These are phyloP conservation scores for Claviceps sp. DNA, from an alignment of 2,329 filamentous ascomycete genomes.

Conservation along the genomic window DNA sequence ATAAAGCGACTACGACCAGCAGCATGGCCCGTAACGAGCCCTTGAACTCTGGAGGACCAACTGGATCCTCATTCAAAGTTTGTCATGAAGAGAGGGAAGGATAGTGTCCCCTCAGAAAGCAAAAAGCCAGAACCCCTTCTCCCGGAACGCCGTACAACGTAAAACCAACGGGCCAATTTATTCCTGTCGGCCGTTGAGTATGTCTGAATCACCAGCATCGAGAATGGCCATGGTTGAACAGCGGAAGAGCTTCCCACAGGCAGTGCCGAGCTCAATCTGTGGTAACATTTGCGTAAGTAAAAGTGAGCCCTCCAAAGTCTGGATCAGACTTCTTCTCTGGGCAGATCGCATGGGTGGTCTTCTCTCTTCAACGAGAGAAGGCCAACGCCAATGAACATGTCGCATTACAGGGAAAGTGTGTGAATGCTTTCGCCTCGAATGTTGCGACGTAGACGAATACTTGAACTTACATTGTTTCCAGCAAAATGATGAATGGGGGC, in stretches of 20 bases:
- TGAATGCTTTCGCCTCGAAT: not conserved
- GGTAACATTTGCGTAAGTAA: slow-evolving; percentile 39
- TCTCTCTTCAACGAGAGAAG: slow-evolving; percentile 6
- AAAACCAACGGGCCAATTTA: slow-evolving; percentile 26
- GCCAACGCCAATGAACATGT: not conserved
- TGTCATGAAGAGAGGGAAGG: no score
- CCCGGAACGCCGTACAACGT: slow-evolving; percentile 32
- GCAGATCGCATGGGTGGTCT: slow-evolving; percentile 33
- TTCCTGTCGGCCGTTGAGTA: slow-evolving; percentile 64
- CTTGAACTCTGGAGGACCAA: slow-evolving; percentile 1
- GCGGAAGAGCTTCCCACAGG: slow-evolving; percentile 97
- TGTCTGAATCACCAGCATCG: slow-evolving; percentile 97
- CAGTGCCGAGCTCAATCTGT: slow-evolving; percentile 96
- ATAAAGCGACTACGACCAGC: slow-evolving; percentile 1
- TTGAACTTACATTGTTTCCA: slow-evolving; percentile 88
- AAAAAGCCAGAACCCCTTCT: slow-evolving; percentile 17
- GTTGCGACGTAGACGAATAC: not conserved
- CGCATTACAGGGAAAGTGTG: no score
- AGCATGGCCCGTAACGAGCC: slow-evolving; percentile 8
- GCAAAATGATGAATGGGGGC: slow-evolving; percentile 93
- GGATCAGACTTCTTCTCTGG: slow-evolving; percentile 81
- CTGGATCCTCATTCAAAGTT: slow-evolving; percentile 13
- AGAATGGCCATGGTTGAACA: slow-evolving; percentile 95
- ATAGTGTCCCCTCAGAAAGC: slow-evolving; percentile 17
- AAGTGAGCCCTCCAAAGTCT: slow-evolving; percentile 78